phyloP scores from a whole-genome alignment of 2,329 filamentous ascomycete species.

The Claviceps humidiphila region DNA sequence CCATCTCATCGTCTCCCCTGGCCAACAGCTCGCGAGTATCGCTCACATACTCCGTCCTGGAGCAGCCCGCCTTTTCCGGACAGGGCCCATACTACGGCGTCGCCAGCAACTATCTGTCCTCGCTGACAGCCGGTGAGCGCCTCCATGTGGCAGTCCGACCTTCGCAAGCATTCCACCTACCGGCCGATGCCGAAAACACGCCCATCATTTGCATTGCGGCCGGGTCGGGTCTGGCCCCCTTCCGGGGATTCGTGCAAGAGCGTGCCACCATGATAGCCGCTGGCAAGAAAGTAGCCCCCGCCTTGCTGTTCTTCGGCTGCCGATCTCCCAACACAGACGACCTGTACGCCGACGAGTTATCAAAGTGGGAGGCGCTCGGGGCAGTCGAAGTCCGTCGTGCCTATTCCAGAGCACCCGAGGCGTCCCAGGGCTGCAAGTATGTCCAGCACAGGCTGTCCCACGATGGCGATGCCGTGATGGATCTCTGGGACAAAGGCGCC shows the following conservation, averaged over 20 bases:
- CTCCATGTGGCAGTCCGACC: conserved; percentile 37
- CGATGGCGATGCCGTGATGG: conserved; percentile 21
- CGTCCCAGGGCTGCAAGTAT: conserved; percentile 33
- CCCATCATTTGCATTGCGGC: conserved; percentile 39
- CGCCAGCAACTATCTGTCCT: conserved; percentile 46
- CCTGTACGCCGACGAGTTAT: conserved; percentile 45
- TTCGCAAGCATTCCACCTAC: conserved; percentile 34
- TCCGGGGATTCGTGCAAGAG: conserved; percentile 51
- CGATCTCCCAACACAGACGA: conserved; percentile 40
- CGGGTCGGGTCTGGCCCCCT: conserved; percentile 46
- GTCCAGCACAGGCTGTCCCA: conserved; percentile 31
- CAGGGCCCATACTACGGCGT: conserved; percentile 43
- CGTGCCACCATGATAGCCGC: conserved; percentile 37
- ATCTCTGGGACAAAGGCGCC: conserved; percentile 30
- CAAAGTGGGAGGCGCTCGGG: conserved; percentile 44
- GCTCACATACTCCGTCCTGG: conserved; percentile 55
- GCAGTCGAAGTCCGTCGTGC: conserved; percentile 48
- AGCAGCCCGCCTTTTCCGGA: conserved; percentile 37
- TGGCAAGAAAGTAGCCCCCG: conserved; percentile 42
- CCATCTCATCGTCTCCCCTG: conserved; percentile 63
- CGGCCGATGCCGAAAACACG: conserved; percentile 27
- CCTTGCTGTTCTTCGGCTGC: conserved; percentile 55
- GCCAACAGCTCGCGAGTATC: conserved; percentile 42
- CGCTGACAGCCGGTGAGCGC: conserved; percentile 28
- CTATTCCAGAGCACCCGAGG: conserved; percentile 33